Evolutionary conservation across 2,329 filamentous ascomycete species (phyloP).

Genomic region (Pseudocercospora pini-densiflorae): DNA sequence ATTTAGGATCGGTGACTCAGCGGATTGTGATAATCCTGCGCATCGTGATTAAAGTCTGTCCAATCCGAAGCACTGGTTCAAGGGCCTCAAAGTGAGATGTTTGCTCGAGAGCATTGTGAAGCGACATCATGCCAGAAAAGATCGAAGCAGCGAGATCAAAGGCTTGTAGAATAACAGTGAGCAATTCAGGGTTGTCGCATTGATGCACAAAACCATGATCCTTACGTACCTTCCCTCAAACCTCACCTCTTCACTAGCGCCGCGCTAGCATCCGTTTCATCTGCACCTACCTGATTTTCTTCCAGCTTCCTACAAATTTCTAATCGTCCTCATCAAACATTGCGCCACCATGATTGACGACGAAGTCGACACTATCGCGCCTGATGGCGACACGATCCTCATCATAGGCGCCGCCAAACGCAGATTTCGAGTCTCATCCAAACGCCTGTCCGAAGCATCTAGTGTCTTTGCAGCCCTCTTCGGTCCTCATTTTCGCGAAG

Average conservation of each 20-base stretch:
- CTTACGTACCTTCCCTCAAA: neutral
- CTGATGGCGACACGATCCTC: neutral
- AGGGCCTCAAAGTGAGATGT: no score
- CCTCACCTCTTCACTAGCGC: neutral
- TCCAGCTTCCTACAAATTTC: no score
- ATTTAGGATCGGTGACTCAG: neutral
- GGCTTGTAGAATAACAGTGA: neutral
- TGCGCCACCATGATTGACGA: neutral
- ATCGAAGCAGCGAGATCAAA: neutral
- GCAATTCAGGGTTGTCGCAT: neutral
- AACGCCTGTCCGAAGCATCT: neutral
- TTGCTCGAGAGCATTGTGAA: no score
- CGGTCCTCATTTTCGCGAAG: no score
- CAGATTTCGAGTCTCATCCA: neutral
- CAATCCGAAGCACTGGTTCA: no score
- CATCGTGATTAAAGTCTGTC: neutral
- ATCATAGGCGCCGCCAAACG: neutral
- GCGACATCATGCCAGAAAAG: no score
- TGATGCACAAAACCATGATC: neutral
- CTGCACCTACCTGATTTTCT: no score
- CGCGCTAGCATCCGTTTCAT: neutral
- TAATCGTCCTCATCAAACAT: neutral
- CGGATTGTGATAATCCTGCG: neutral
- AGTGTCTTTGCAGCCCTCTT: neutral
- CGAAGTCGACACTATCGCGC: neutral